Evolutionary conservation across 2,329 filamentous ascomycete genomes (phyloP).

Genomic region (Bipolaris gigantea): DNA sequence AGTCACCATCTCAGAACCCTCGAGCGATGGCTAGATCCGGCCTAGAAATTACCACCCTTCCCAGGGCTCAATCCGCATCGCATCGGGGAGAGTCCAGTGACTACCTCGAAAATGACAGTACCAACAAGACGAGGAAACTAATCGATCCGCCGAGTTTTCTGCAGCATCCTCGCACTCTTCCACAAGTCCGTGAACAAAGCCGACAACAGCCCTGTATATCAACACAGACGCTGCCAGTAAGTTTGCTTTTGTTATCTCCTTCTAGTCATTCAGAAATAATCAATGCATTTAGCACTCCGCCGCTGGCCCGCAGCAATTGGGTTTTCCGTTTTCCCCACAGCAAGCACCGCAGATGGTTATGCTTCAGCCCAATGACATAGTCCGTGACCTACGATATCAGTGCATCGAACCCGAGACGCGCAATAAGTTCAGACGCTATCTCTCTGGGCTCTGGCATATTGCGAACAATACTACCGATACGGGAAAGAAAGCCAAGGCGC

Average conservation of each 20-base stretch:
- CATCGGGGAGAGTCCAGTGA: too few species aligned
- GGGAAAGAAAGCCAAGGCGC: background rate
- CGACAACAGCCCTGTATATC: background rate
- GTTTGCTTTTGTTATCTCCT: background rate
- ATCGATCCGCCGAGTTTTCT: background rate
- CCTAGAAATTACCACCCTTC: too few species aligned
- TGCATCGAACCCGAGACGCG: background rate
- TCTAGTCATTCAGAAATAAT: background rate
- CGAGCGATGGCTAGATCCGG: too few species aligned
- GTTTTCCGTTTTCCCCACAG: background rate
- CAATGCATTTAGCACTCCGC: background rate
- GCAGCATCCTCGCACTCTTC: background rate
- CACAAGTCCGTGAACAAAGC: background rate
- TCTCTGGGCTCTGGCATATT: background rate
- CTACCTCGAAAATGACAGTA: too few species aligned
- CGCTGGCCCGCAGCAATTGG: background rate
- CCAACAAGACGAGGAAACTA: background rate
- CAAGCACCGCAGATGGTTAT: background rate
- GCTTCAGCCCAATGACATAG: conserved; percentile 1
- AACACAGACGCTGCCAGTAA: background rate
- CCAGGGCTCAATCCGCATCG: too few species aligned
- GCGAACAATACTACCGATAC: background rate
- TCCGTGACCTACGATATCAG: background rate
- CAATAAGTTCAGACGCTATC: background rate
- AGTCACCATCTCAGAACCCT: background rate